Conservation (phyloP, 1,284 basidiomycete genomes). For the Phenoliferia sp. region DNA sequence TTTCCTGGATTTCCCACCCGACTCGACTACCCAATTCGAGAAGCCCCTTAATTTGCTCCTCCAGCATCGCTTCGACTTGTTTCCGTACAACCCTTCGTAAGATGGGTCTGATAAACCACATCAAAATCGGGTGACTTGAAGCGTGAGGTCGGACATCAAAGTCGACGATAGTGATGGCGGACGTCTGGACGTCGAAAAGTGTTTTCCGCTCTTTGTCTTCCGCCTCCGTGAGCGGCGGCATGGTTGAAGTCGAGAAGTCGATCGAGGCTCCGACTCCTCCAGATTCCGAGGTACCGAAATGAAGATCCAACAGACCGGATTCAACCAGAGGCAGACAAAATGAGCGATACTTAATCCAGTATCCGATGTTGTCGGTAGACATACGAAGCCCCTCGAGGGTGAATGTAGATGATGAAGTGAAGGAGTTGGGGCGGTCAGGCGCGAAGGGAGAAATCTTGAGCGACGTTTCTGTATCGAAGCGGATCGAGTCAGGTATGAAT, state of each 20-base stretch:
- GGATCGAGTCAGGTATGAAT: conserved; percentile 45
- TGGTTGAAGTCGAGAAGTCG: conserved; percentile 11
- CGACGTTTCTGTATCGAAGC: conserved; percentile 43
- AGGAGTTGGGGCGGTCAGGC: conserved; percentile 12
- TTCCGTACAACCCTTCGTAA: conserved; percentile 3
- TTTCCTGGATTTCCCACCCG: conserved; percentile 1
- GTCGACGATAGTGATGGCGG: background rate
- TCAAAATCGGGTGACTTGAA: conserved; percentile 9
- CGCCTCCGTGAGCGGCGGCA: too few species aligned
- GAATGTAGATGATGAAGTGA: conserved; percentile 18
- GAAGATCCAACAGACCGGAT: conserved; percentile 47
- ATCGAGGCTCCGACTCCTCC: conserved; percentile 46
- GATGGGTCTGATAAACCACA: conserved; percentile 10
- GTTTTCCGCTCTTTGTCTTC: too few species aligned
- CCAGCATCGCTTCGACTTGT: conserved; percentile 10
- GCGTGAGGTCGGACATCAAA: conserved; percentile 16
- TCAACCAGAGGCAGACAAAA: conserved; percentile 42
- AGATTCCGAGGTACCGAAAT: conserved; percentile 44
- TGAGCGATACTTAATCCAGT: conserved; percentile 42
- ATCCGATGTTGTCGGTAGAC: conserved; percentile 46
- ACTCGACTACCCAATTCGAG: conserved; percentile 3
- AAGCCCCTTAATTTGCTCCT: conserved; percentile 5
- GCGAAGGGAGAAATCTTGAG: conserved; percentile 44
- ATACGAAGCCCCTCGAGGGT: conserved; percentile 25
- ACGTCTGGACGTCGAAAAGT: background rate